Base-by-base conservation (phyloP, 352 stramenopile genomes). In the Phytopythium litorale region DNA sequence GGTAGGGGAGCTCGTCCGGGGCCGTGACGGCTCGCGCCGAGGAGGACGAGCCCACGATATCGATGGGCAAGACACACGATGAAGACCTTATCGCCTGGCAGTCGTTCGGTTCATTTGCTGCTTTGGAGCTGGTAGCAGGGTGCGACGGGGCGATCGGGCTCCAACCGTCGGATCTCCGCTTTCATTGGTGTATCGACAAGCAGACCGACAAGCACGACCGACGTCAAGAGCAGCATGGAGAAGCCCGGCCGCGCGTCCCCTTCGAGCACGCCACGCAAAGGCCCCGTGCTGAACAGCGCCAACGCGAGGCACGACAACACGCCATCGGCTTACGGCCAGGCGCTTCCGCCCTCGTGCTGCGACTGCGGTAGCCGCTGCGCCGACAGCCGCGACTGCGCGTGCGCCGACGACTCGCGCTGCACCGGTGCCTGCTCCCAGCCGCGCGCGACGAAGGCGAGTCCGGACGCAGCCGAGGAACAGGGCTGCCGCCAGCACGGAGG, bases 401-500 rank as follows among this genome's bases (percentile, higher is more conserved):
- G 73, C 54, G 67, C 67, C 8, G 60, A 63, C 15, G 40, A 70
- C 13, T 56, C 56, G 19, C 62, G 57, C 43, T 78, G 70, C 21
- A 64, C 25, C 19, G 19, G 52, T 23, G 11, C 43, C 4, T 15
- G 42, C 4, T 52, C 58, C 56, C 38, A 62, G 35, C 59, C 23
- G 23, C 35, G 21, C 3, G 35, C 63, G 30, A 59, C 42, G 42
- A 57, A 77, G 38, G 61, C 71, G 54, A 66, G 8, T 9, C 7
- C 25, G 4, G 45, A 30, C 45, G 45, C 11, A 7, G 72, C 74
- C 63, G 67, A 67, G n/a, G 72, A 80, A 55, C 72, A 80, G 42
- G 62, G 66, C 56, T 75, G 70, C 56, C 71, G 67, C 19, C 75
- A 80, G 58, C 70, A 70, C 55, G 63, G 60, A n/a, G 51, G 28